Evolutionary conservation across 2,329 filamentous ascomycete genomes (phyloP).

Genomic region (Chaetomiaceae sp.): DNA sequence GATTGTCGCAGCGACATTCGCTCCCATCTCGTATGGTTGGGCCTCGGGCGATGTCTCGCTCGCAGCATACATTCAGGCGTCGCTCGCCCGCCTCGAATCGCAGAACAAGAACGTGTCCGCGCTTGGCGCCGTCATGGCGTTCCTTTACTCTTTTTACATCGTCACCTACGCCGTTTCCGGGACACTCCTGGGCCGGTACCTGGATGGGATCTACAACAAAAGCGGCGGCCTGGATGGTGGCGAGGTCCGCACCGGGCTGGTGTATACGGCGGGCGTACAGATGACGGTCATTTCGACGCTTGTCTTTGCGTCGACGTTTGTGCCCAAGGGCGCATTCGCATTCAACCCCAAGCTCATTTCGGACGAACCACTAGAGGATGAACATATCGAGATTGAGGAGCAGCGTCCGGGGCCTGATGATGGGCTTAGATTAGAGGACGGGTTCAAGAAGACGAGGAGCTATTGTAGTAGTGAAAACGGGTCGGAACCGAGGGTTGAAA

Average conservation of each 20-base stretch:
- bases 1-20: slow-evolving; percentile 43
- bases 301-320: slow-evolving; percentile 42
- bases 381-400: slow-evolving; percentile 18
- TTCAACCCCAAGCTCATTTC: slow-evolving; percentile 42
- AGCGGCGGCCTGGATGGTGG: slow-evolving; percentile 30
- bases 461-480: slow-evolving; percentile 18
- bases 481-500: slow-evolving; percentile 17
- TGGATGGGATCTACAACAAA: slow-evolving; percentile 38
- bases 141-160: slow-evolving; percentile 48
- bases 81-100: slow-evolving; percentile 42
- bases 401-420: slow-evolving; percentile 1
- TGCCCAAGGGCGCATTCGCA: slow-evolving; percentile 41
- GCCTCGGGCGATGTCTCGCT: slow-evolving; percentile 49
- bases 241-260: slow-evolving; percentile 36
- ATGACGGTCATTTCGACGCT: slow-evolving; percentile 41
- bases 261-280: slow-evolving; percentile 44
- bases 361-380: slow-evolving; percentile 36
- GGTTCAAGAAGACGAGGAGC: slow-evolving; percentile 14
- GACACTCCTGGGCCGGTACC: slow-evolving; percentile 42
- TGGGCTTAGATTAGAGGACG: background rate
- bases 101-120: slow-evolving; percentile 43
- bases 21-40: slow-evolving; percentile 47
- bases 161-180: slow-evolving; percentile 28
- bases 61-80: slow-evolving; percentile 48
- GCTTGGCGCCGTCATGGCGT: slow-evolving; percentile 48